These are phyloP conservation scores for Leucosporidium creatinivorum DNA, from an alignment of 768 basidiomycete genomes.

Conservation along the genomic window DNA sequence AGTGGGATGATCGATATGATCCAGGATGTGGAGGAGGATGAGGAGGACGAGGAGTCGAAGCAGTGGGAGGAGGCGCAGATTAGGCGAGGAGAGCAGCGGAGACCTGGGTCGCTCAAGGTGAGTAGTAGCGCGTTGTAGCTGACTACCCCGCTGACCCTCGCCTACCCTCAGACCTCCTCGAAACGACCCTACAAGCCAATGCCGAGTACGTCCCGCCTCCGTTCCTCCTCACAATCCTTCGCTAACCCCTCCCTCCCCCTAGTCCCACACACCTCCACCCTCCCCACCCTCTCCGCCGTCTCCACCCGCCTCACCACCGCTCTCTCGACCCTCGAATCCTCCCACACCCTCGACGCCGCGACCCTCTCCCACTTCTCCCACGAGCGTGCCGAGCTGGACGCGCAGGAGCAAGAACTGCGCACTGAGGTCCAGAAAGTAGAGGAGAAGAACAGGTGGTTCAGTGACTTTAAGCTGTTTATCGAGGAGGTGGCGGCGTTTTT, in stretches of 20 bases:
- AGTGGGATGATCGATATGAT: conserved; percentile 45
- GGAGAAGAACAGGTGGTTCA: conserved; percentile 45
- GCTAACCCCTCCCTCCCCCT: conserved; percentile 6
- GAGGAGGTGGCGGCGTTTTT: conserved; percentile 45
- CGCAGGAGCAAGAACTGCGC: conserved; percentile 44
- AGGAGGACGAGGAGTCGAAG: conserved; percentile 39
- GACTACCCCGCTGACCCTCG: neutral
- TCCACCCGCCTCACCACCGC: conserved; percentile 41
- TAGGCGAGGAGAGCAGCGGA: conserved; percentile 37
- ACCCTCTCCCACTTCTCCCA: conserved; percentile 37
- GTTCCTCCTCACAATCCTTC: neutral
- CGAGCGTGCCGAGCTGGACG: conserved; percentile 41
- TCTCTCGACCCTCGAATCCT: conserved; percentile 36
- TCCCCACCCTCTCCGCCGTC: conserved; percentile 42
- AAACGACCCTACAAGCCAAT: conserved; percentile 41
- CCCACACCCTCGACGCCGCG: conserved; percentile 37
- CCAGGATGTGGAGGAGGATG: conserved; percentile 44
- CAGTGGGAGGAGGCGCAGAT: conserved; percentile 43
- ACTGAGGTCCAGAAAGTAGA: conserved; percentile 43
- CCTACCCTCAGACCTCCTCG: neutral
- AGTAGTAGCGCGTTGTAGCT: neutral
- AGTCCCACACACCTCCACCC: conserved; percentile 43
- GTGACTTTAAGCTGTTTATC: conserved; percentile 44
- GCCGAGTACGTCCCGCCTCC: conserved; percentile 39
- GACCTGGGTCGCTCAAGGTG: conserved; percentile 19